Evolutionary conservation across 1,139 yeast species (phyloP), one percentile per base, ranked within the genome.

Genomic region (Diutina siamensis): DNA sequence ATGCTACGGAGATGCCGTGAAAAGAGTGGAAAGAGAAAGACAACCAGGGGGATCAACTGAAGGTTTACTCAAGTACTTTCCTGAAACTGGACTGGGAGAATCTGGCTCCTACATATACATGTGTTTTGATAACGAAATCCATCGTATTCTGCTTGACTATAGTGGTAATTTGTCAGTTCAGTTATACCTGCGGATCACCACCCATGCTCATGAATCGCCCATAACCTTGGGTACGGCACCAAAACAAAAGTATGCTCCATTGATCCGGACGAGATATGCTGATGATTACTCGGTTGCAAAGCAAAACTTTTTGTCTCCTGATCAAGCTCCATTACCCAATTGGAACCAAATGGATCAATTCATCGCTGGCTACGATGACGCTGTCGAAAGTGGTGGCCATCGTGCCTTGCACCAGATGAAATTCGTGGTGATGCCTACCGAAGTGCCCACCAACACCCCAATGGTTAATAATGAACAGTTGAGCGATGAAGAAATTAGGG

Each of bases 301-400:
- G 48, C 72, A 82, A 8, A 80, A 79, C 52, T 76, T 80, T 17
- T 25, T 38, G 31, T 13, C 42, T 4, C 28, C 40, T 4, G 17
- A 12, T 12, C 21, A 20, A 4, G n/a, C 21, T 4, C 32, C 76
- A 40, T 68, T 71, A 17, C 76, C 79, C 51, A 88, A 89, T 51
- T 94, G 98, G 98, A 89, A 89, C 55, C 83, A 82, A 51, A 71
- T 88, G 50, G 99, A 94, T 63, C 97, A 88, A 57, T 73, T 78
- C 22, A 62, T 92, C 21, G 96, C 97, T 1, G 98, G 98, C 0
- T 86, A 83, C 59, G 88, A 83, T 35, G 95, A 86, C 55, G 75
- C 78, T 1, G 66, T 73, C 55, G 72, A 76, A 22, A 71, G 77
- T 35, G 15, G 19, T 5, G 73, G 71, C n/a, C 69, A 74, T 46